Evolutionary conservation across 1,139 yeast genomes (phyloP).

Genomic region (Yamadazyma diddensiae): DNA sequence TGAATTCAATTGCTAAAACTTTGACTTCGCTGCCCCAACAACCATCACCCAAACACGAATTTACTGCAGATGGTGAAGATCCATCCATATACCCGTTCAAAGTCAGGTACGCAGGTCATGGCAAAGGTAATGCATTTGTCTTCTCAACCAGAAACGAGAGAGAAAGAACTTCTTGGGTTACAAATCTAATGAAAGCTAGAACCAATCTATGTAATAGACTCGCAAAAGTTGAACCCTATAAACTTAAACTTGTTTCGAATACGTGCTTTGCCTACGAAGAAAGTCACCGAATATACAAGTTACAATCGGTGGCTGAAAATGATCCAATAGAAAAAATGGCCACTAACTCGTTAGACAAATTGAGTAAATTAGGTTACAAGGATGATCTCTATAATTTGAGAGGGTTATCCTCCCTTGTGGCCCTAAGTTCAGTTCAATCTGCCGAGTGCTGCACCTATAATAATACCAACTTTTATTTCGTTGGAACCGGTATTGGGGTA

Average conservation of each 20-base stretch:
- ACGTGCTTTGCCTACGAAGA: constrained; percentile 65
- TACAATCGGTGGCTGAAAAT: constrained; percentile 60
- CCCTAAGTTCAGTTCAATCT: constrained; percentile 27
- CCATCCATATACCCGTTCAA: constrained; percentile 39
- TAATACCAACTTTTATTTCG: constrained; percentile 25
- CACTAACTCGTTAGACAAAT: constrained; percentile 20
- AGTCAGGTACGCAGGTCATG: constrained; percentile 44
- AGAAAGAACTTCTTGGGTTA: constrained; percentile 63
- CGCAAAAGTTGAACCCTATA: constrained; percentile 52
- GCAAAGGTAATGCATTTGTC: constrained; percentile 46
- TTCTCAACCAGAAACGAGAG: constrained; percentile 52
- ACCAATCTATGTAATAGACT: constrained; percentile 46
- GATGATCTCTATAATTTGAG: constrained; percentile 27
- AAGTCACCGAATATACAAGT: constrained; percentile 47
- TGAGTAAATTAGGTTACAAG: constrained; percentile 23
- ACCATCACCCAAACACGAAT: constrained; percentile 16
- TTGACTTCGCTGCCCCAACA: constrained; percentile 17
- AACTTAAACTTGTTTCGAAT: constrained; percentile 52
- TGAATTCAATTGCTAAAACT: constrained; percentile 20
- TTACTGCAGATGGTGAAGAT: constrained; percentile 26
- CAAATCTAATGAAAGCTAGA: constrained; percentile 54
- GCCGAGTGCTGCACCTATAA: constrained; percentile 25
- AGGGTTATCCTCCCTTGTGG: constrained; percentile 24
- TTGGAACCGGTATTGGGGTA: constrained; percentile 39
- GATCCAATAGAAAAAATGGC: constrained; percentile 59